Conservation (phyloP, 257 asterid species). For the Sherardia arvensis region DNA sequence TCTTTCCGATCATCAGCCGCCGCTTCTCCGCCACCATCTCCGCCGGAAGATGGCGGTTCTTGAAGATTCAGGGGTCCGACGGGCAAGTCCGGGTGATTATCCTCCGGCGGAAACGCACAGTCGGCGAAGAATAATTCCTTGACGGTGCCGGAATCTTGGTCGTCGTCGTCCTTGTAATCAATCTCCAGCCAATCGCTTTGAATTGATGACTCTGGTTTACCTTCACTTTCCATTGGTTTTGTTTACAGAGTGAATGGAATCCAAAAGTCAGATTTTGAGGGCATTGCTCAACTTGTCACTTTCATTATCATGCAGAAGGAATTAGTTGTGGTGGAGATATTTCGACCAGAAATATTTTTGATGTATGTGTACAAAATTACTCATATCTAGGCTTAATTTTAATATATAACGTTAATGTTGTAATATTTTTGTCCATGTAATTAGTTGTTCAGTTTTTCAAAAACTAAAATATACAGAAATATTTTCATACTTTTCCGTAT, state of each 20-base stretch:
- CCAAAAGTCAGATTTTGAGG: not conserved
- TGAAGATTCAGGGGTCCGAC: conserved; percentile 7
- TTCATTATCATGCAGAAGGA: not conserved
- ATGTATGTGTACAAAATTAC: not conserved
- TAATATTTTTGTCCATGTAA: too few relatives aligned
- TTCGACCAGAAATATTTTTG: conserved; percentile 10
- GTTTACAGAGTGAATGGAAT: not conserved
- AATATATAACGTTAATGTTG: too few relatives aligned
- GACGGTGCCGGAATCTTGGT: conserved; percentile 5
- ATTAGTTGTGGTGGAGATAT: conserved; percentile 6
- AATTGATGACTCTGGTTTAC: conserved; percentile 20
- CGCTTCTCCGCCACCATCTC: not conserved
- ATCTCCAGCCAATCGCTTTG: conserved; percentile 50
- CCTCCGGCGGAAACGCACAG: conserved; percentile 27
- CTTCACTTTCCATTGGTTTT: conserved; percentile 36
- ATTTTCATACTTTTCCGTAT: too few relatives aligned
- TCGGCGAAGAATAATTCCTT: conserved; percentile 20
- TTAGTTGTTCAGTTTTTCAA: too few relatives aligned
- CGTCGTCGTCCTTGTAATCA: conserved; percentile 6
- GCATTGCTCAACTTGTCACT: not conserved
- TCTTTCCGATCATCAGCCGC: conserved; percentile 16
- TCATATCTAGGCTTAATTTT: too few relatives aligned
- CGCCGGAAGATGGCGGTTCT: conserved; percentile 8
- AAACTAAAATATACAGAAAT: too few relatives aligned
- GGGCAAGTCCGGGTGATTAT: conserved; percentile 36